These are phyloP conservation scores for Trichoderma brevicompactum DNA, from an alignment of 2,329 filamentous ascomycete species.

Conservation along the genomic window DNA sequence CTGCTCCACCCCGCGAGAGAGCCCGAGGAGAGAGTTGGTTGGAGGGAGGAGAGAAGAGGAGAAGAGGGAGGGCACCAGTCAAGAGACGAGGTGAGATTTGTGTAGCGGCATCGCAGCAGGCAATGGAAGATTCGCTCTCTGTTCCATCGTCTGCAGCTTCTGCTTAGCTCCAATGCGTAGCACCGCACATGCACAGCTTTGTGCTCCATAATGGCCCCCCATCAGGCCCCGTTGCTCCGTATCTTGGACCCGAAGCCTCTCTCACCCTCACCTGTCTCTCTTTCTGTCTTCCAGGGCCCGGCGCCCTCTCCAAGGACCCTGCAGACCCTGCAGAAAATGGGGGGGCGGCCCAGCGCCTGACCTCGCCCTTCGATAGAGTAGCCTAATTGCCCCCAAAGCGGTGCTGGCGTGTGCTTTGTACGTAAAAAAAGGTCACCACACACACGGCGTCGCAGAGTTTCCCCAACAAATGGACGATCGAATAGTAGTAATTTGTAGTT, in stretches of 20 bases:
- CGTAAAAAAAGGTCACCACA: too few species aligned
- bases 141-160: neutral
- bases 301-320: neutral
- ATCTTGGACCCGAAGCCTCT: too few species aligned
- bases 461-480: too few species aligned
- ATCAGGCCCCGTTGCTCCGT: neutral
- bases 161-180: neutral
- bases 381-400: too few species aligned
- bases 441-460: too few species aligned
- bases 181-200: neutral
- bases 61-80: neutral
- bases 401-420: too few species aligned
- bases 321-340: slow-evolving; percentile 13
- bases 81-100: neutral
- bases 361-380: slow-evolving; percentile 8
- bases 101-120: neutral
- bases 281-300: too few species aligned
- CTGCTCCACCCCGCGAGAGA: neutral
- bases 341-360: slow-evolving; percentile 3
- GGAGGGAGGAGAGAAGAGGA: neutral
- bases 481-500: too few species aligned
- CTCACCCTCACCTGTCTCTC: too few species aligned
- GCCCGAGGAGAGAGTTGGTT: neutral
- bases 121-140: slow-evolving; percentile 14
- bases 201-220: neutral